These are phyloP conservation scores for Syncephalastrum monosporum DNA, from an alignment of 371 early-diverging fungal species.

Conservation along the genomic window DNA sequence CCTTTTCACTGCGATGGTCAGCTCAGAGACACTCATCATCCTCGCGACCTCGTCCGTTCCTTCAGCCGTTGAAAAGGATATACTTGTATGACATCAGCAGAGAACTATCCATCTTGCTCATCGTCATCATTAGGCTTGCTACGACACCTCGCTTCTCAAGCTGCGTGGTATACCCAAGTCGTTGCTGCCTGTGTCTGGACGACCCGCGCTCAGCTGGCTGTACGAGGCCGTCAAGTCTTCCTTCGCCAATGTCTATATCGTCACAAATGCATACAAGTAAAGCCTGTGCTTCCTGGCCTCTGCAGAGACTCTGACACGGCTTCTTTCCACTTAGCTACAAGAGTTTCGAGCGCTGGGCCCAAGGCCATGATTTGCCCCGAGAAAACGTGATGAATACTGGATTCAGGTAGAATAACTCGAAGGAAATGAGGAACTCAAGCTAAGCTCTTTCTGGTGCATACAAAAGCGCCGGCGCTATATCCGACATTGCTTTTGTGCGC, in stretches of 20 bases:
- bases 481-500: slow-evolving; percentile 38
- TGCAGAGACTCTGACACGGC: not conserved
- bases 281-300: not conserved
- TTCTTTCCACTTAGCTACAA: slow-evolving; percentile 31
- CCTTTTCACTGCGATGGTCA: too few relatives aligned
- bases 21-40: too few relatives aligned
- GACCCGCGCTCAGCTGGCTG: slow-evolving; percentile 41
- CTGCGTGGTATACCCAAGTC: slow-evolving; percentile 39
- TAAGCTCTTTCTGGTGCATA: not conserved
- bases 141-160: slow-evolving; percentile 21
- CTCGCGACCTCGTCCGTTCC: too few relatives aligned
- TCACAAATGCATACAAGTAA: slow-evolving; percentile 52
- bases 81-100: too few relatives aligned
- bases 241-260: slow-evolving; percentile 31
- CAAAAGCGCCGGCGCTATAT: slow-evolving; percentile 30
- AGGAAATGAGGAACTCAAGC: not conserved
- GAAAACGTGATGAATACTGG: slow-evolving; percentile 41
- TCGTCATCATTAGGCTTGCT: slow-evolving; percentile 9
- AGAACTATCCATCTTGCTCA: too few relatives aligned
- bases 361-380: slow-evolving; percentile 31
- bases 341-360: slow-evolving; percentile 48
- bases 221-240: slow-evolving; percentile 21
- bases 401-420: slow-evolving; percentile 25
- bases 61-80: too few relatives aligned
- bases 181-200: slow-evolving; percentile 43